These are phyloP conservation scores for Plenodomus tracheiphilus DNA, from an alignment of 2,329 filamentous ascomycete genomes.

Conservation along the genomic window DNA sequence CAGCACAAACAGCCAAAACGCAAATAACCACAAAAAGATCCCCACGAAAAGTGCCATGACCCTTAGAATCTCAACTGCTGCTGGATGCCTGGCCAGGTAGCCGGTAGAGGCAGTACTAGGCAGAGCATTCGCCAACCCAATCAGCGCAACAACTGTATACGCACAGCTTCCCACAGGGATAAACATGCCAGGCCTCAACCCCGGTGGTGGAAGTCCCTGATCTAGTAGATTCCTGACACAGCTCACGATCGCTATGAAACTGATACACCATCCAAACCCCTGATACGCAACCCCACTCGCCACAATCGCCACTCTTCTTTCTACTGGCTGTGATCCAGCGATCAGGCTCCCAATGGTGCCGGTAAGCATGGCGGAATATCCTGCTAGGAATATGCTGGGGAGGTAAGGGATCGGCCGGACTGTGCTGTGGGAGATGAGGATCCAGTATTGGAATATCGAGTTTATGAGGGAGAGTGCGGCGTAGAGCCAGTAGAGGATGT, in stretches of 20 bases:
- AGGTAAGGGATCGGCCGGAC: conserved; percentile 66
- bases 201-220: conserved; percentile 60
- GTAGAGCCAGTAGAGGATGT: conserved; percentile 49
- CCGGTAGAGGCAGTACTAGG: conserved; percentile 38
- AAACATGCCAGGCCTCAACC: conserved; percentile 69
- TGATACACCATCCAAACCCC: conserved; percentile 67
- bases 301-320: conserved; percentile 61
- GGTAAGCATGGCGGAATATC: conserved; percentile 69
- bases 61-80: conserved; percentile 37
- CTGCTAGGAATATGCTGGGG: conserved; percentile 71
- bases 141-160: conserved; percentile 71
- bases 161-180: conserved; percentile 72
- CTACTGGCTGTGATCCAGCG: conserved; percentile 59
- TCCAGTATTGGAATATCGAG: conserved; percentile 57
- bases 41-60: conserved; percentile 48
- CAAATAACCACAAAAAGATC: conserved; percentile 66
- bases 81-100: conserved; percentile 26
- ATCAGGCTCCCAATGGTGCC: conserved; percentile 71
- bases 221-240: conserved; percentile 70
- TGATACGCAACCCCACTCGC: conserved; percentile 68
- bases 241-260: conserved; percentile 68
- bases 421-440: conserved; percentile 61
- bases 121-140: conserved; percentile 64
- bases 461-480: conserved; percentile 39
- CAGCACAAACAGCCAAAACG: conserved; percentile 56